A percentile compares a stretch with the other conserved stretches of the same genome.
phyloP scores from a whole-genome alignment of 1,284 basidiomycete genomes.

The Malassezia sp. region DNA sequence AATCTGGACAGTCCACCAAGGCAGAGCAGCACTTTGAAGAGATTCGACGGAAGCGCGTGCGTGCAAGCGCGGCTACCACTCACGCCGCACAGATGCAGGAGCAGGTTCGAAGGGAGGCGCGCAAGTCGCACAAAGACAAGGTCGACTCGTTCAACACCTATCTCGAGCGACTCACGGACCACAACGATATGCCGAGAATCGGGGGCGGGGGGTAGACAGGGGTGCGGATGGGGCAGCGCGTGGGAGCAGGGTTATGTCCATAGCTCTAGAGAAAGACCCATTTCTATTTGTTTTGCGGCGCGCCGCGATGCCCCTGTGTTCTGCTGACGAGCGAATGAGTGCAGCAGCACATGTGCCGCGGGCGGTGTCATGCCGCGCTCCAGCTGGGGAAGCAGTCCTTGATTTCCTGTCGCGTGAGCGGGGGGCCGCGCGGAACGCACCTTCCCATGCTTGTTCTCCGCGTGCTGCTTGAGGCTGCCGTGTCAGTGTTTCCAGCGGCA shows the following conservation, averaged over 20 bases:
- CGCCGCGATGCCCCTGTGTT: too few relatives aligned
- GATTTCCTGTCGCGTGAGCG: conserved; percentile 5
- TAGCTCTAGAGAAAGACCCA: background rate
- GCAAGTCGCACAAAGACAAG: conserved; percentile 85
- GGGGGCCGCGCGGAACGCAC: conserved; percentile 15
- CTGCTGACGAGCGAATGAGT: too few relatives aligned
- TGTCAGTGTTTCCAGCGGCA: background rate
- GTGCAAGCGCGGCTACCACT: conserved; percentile 47
- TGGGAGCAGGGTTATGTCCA: too few relatives aligned
- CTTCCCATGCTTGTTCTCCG: conserved; percentile 34
- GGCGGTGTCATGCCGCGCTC: background rate
- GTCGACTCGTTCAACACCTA: conserved; percentile 74
- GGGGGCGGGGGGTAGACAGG: too few relatives aligned
- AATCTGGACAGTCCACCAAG: conserved; percentile 54
- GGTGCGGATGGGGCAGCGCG: too few relatives aligned
- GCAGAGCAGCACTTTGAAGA: conserved; percentile 83
- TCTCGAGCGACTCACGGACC: conserved; percentile 75
- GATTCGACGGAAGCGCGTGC: conserved; percentile 65
- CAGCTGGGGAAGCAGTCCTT: conserved; percentile 19
- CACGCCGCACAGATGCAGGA: conserved; percentile 3
- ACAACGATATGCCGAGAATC: conserved; percentile 85
- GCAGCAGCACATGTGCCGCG: too few relatives aligned
- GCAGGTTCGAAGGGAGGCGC: conserved; percentile 66
- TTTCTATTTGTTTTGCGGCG: background rate
- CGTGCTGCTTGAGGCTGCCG: conserved; percentile 27